Evolutionary conservation across 441 rosid species (phyloP), one percentile per base, ranked within the genome.

Genomic region (Gossypium laxum): DNA sequence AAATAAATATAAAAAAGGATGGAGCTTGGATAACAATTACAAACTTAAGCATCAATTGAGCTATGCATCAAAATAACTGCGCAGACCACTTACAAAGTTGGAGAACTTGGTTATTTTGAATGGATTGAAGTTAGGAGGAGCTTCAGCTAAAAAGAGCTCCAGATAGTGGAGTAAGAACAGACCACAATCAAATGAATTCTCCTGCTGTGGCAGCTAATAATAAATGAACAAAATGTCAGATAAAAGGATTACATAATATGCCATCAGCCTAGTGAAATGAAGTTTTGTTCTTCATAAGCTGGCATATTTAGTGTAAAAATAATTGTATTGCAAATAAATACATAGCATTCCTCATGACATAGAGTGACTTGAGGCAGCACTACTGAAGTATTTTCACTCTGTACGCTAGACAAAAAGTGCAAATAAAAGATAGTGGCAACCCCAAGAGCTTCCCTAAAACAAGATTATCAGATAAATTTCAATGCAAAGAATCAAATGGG

Each of bases 181-280:
- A 74, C 92, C 90, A 30, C 92, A 88, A 72, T 88, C 92, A 77
- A 60, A 88, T 41, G 84, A 86, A 78, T 88, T 88, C 63, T 88
- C 89, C 81, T 88, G 92, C 81, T 88, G 92, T n/a, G 92, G 92
- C 76, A 88, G 78, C 92, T 88, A 85, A 69, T 14, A 81, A 73
- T 73, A 76, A 51, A 79, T 70, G 21, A 66, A 67, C 50, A 56
- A 70, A 72, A 70, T 14, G 62, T 82, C 74, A 83, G 78, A 56
- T 24, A 51, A 61, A 70, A 32, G 81, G 15, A 47, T 59, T 22
- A 22, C n/a, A 41, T 48, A 69, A 76, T 38, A 50, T 28, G 41
- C 15, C 38, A 22, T 14, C 6, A 5, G 2, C 51, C 11, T n/a
- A 21, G 32, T 22, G 21, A 45, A 65, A 65, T 32, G 14, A 52